A percentile compares a stretch with the other conserved stretches of the same genome.
Conservation (phyloP, 495 filamentous ascomycete species). For the Chlorociboria aeruginascens region DNA sequence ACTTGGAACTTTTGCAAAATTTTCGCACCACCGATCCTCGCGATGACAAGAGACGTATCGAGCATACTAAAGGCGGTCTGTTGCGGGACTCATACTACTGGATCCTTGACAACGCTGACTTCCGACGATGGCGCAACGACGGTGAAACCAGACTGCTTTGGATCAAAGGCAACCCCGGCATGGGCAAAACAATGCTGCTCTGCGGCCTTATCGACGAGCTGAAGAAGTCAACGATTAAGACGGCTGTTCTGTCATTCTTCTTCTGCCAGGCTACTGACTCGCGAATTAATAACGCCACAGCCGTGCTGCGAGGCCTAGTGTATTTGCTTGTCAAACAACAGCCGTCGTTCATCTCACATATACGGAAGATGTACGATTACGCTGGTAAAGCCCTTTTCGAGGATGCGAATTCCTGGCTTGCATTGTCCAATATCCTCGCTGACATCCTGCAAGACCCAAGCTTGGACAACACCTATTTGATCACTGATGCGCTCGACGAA, state of each 20-base stretch:
- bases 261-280: slow-evolving; percentile 31
- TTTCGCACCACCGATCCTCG: slow-evolving; percentile 14
- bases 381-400: slow-evolving; percentile 22
- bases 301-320: slow-evolving; percentile 25
- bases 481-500: slow-evolving; percentile 41
- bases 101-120: slow-evolving; percentile 24
- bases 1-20: slow-evolving; percentile 1
- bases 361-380: slow-evolving; percentile 22
- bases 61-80: slow-evolving; percentile 14
- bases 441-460: slow-evolving; percentile 22
- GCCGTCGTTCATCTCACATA: slow-evolving; percentile 22
- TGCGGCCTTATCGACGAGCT: slow-evolving; percentile 17
- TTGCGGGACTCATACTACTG: slow-evolving; percentile 26
- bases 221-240: slow-evolving; percentile 11
- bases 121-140: slow-evolving; percentile 21
- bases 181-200: slow-evolving; percentile 23
- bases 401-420: slow-evolving; percentile 21
- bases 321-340: slow-evolving; percentile 24
- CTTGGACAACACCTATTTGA: slow-evolving; percentile 17
- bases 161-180: slow-evolving; percentile 24
- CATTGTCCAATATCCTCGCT: slow-evolving; percentile 21
- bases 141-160: slow-evolving; percentile 21
- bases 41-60: slow-evolving; percentile 17
- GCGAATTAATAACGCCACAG: slow-evolving; percentile 22
- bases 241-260: slow-evolving; percentile 18